Evolutionary conservation across 2,329 filamentous ascomycete species (phyloP), one percentile per base, ranked within the genome.

Genomic region (Xylariaceae sp.): DNA sequence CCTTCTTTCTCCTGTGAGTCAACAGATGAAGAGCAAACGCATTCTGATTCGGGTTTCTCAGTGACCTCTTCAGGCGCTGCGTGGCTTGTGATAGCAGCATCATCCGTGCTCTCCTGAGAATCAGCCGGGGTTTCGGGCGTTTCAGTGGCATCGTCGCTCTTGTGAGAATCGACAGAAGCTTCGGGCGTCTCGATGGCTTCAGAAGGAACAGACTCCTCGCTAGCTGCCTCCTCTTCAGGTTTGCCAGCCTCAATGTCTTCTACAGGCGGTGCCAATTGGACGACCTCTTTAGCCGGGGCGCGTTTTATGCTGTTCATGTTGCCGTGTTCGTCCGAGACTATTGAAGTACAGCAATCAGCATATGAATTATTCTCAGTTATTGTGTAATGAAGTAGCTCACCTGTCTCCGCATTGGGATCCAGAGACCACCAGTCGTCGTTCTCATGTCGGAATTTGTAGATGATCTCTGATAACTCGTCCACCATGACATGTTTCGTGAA

Each of bases 381-480:
- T 23, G 7, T 6, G 23, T 13, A 7, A 37, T 4, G 2, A 17
- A 35, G 53, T 51, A 44, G 61, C 78, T 64, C 52, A 88, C 87
- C 79, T 57, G 78, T 84, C 11, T 83, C 81, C 56, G 80, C 77
- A 50, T 76, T 77, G 59, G 89, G 84, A 65, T 91, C 83, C 51
- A 89, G 72, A 23, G 85, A 77, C 88, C 88, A 90, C 83, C 85
- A 89, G 64, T 89, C 82, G 52, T 83, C 83, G 17, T 78, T 71
- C 8, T 87, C 88, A 41, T 88, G 76, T 35, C 87, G 82, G 66
- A 92, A 88, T 73, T 90, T 92, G 79, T 91, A 92, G 67, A 89
- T 85, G 64, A 90, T 83, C 59, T 83, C 80, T 51, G 82, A 79
- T 18, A 81, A 82, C 18, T 81, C 76, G 15, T 82, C 76, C 6